phyloP scores from a whole-genome alignment of 768 basidiomycete species.

The Phlebiopsis flavidoalba region DNA sequence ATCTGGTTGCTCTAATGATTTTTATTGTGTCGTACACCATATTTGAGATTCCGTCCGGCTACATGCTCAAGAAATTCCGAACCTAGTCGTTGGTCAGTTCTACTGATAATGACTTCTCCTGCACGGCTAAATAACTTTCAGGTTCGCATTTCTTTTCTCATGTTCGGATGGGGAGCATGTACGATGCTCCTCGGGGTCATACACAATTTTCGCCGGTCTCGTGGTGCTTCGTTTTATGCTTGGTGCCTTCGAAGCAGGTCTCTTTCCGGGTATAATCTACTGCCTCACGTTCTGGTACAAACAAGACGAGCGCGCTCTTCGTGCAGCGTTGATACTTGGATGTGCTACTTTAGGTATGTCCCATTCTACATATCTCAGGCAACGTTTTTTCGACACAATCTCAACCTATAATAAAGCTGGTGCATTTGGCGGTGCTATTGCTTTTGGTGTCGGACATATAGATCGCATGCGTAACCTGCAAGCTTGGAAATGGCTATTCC shows the following conservation, averaged over 20 bases:
- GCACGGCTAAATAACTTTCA: slow-evolving; percentile 16
- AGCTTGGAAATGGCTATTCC: slow-evolving; percentile 34
- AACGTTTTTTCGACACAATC: background rate
- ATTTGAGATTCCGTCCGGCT: slow-evolving; percentile 1
- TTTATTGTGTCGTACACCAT: slow-evolving; percentile 10
- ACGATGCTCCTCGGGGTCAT: slow-evolving; percentile 27
- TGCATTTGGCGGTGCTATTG: slow-evolving; percentile 28
- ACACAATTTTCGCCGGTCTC: slow-evolving; percentile 52
- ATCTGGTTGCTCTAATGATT: slow-evolving; percentile 17
- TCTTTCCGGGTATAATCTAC: slow-evolving; percentile 71
- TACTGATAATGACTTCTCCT: background rate
- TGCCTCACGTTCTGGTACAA: slow-evolving; percentile 30
- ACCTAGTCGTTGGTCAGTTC: slow-evolving; percentile 26
- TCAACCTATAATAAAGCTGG: slow-evolving; percentile 1
- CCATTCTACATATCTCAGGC: background rate
- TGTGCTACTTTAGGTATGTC: slow-evolving; percentile 19
- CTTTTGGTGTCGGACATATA: slow-evolving; percentile 32
- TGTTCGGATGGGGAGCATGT: slow-evolving; percentile 34
- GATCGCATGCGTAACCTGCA: slow-evolving; percentile 19
- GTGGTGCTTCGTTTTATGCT: slow-evolving; percentile 55
- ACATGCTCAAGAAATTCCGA: slow-evolving; percentile 25
- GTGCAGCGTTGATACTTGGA: slow-evolving; percentile 20
- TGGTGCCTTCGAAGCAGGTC: slow-evolving; percentile 62
- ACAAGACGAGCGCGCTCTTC: slow-evolving; percentile 20
- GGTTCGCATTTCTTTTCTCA: slow-evolving; percentile 31